These are phyloP conservation scores for Tetratostichococcus sp. DNA, from an alignment of 139 green algal genomes.

Conservation along the genomic window DNA sequence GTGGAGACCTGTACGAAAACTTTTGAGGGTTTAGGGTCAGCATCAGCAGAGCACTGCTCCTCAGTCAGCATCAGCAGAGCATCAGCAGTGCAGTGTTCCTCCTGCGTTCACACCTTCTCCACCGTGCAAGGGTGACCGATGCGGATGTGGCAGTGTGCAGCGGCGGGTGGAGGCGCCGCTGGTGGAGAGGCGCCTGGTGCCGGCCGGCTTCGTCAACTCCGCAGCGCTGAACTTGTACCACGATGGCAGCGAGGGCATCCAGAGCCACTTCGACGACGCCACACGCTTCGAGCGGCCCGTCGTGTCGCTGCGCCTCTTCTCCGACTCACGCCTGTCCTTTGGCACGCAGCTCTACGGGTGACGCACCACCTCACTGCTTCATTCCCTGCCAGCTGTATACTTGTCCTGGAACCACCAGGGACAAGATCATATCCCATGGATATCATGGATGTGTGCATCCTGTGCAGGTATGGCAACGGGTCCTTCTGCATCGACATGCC, in stretches of 20 bases:
- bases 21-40: too few species aligned
- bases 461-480: conserved; percentile 57
- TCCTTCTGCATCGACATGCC: conserved; percentile 70
- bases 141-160: too few species aligned
- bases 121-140: too few species aligned
- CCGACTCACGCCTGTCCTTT: conserved; percentile 65
- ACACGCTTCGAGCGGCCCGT: conserved; percentile 59
- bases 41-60: too few species aligned
- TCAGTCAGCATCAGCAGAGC: too few species aligned
- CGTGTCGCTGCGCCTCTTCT: conserved; percentile 61
- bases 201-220: conserved; percentile 44
- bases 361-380: too few species aligned
- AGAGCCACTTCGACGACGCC: conserved; percentile 67
- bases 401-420: too few species aligned
- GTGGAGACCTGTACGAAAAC: too few species aligned
- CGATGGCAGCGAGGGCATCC: conserved; percentile 69
- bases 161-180: conserved; percentile 47
- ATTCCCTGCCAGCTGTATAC: too few species aligned
- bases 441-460: not conserved
- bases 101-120: too few species aligned
- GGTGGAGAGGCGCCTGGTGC: conserved; percentile 32
- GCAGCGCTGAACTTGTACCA: conserved; percentile 73
- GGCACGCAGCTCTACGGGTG: conserved; percentile 61
- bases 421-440: too few species aligned
- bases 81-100: too few species aligned